These are phyloP conservation scores for Spathaspora hagerdaliae DNA, from an alignment of 805 yeast species.

Conservation along the genomic window DNA sequence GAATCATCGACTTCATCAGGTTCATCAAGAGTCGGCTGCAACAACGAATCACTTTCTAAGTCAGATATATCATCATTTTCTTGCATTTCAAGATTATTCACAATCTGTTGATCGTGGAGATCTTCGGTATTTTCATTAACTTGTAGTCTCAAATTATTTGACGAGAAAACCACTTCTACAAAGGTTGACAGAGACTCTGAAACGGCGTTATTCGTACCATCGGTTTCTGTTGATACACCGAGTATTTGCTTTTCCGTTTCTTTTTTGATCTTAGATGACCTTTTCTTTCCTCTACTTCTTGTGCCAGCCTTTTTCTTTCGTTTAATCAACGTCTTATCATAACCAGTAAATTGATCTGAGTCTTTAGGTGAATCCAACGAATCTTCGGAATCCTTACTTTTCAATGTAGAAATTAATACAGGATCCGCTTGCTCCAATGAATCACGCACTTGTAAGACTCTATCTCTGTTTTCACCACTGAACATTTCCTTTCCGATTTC, in stretches of 20 bases:
- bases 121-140: no score
- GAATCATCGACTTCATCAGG: conserved; percentile 8
- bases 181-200: no score
- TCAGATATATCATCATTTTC: conserved; percentile 5
- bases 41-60: conserved; percentile 3
- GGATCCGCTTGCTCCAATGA: neutral
- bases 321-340: neutral
- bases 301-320: neutral
- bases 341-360: no score
- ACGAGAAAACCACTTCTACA: no score
- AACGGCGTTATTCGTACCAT: no score
- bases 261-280: neutral
- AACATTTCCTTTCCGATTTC: neutral
- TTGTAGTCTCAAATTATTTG: no score
- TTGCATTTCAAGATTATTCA: neutral
- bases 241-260: neutral
- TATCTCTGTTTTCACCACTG: neutral
- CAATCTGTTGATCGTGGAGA: no score
- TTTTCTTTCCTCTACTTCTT: neutral
- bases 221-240: no score
- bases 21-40: conserved; percentile 3
- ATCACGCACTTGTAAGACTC: neutral
- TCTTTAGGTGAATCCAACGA: no score
- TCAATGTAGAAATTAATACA: neutral
- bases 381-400: no score